Conservation (phyloP, 345 rosid species). For the Corymbia maculata region DNA sequence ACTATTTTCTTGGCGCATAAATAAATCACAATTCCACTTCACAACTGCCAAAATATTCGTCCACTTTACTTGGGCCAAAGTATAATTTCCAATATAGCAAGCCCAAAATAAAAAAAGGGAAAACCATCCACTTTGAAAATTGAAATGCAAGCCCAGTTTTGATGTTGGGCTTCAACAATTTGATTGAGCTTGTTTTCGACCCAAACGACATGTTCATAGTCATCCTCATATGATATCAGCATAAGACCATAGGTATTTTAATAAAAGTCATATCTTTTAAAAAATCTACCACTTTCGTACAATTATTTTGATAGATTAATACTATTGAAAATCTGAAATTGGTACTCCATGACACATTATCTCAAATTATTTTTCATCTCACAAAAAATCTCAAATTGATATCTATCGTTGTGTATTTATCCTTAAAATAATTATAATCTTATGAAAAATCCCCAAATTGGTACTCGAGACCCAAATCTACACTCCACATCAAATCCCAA, state of each 20-base stretch:
- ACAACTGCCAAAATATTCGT: not conserved
- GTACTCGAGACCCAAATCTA: not conserved
- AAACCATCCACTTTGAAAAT: not conserved
- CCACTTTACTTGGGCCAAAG: not conserved
- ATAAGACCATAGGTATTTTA: not conserved
- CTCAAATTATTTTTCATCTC: not conserved
- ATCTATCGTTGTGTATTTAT: not conserved
- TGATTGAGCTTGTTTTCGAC: not conserved
- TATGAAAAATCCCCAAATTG: accelerated
- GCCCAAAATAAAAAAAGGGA: not conserved
- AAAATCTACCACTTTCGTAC: not conserved
- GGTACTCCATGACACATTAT: accelerated
- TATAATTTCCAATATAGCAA: not conserved
- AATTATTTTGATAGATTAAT: too few relatives aligned
- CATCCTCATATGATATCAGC: not conserved
- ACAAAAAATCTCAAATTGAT: accelerated
- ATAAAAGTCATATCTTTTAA: not conserved
- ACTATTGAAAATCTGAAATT: not conserved
- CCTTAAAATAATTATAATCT: not conserved
- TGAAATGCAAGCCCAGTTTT: not conserved
- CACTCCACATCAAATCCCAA: not conserved
- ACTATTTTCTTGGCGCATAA: not conserved
- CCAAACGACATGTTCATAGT: not conserved
- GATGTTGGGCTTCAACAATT: not conserved
- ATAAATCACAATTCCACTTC: not conserved